Conservation (phyloP, 768 basidiomycete species). For the Crepidotus variabilis region DNA sequence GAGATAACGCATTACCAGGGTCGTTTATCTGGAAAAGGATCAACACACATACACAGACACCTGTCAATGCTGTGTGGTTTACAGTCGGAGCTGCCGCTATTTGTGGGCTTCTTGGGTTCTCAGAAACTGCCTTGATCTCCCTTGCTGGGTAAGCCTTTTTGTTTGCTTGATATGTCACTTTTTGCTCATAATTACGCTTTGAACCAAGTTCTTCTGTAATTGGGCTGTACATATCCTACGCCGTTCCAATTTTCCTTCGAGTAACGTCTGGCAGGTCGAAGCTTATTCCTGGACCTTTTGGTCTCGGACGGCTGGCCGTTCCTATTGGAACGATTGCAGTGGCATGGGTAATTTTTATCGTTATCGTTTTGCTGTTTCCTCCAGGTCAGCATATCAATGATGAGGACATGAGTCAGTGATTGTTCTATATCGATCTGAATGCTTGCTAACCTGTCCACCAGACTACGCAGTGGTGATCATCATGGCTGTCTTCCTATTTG, state of each 20-base stretch:
- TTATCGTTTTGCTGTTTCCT: slow-evolving; percentile 58
- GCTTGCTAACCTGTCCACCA: slow-evolving; percentile 19
- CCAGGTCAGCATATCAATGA: slow-evolving; percentile 34
- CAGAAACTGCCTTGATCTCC: slow-evolving; percentile 55
- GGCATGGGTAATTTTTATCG: slow-evolving; percentile 62
- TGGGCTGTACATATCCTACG: slow-evolving; percentile 67
- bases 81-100: slow-evolving; percentile 32
- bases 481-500: slow-evolving; percentile 61
- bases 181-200: background rate
- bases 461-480: slow-evolving; percentile 71
- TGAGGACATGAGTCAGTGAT: slow-evolving; percentile 52
- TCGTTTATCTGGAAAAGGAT: slow-evolving; percentile 68
- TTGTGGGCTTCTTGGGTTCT: slow-evolving; percentile 66
- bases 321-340: slow-evolving; percentile 61
- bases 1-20: slow-evolving; percentile 72
- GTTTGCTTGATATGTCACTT: background rate
- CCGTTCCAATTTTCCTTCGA: slow-evolving; percentile 63
- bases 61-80: slow-evolving; percentile 75
- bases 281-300: slow-evolving; percentile 57
- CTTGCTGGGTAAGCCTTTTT: slow-evolving; percentile 52
- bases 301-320: slow-evolving; percentile 55
- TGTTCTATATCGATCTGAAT: background rate
- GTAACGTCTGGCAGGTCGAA: slow-evolving; percentile 64
- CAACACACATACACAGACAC: slow-evolving; percentile 57
- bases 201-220: slow-evolving; percentile 58